Evolutionary conservation across 2,329 filamentous ascomycete species (phyloP).

Genomic region (Thelonectria blattea): DNA sequence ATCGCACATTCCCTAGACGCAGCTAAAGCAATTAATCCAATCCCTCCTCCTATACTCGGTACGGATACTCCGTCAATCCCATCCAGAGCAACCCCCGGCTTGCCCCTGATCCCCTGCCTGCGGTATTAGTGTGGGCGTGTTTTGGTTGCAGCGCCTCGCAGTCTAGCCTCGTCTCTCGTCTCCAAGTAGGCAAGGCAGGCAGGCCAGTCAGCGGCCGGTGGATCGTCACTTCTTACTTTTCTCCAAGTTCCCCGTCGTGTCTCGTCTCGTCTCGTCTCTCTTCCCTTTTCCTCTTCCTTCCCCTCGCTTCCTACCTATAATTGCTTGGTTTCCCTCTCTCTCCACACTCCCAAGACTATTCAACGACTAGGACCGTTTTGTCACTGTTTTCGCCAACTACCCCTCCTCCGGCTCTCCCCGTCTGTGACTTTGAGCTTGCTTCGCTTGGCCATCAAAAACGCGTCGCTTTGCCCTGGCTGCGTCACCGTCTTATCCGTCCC

Average conservation of each 20-base stretch:
- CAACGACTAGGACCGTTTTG: not conserved
- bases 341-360: not conserved
- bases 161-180: slow-evolving; percentile 28
- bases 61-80: not conserved
- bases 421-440: slow-evolving; percentile 11
- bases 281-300: not conserved
- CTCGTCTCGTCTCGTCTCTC: slow-evolving; percentile 8
- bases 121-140: slow-evolving; percentile 13
- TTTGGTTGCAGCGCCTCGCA: slow-evolving; percentile 19
- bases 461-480: slow-evolving; percentile 3
- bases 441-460: slow-evolving; percentile 5
- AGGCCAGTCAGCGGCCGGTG: slow-evolving; percentile 29
- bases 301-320: slow-evolving; percentile 12
- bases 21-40: not conserved
- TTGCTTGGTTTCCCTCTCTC: slow-evolving; percentile 8
- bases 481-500: slow-evolving; percentile 10
- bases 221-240: slow-evolving; percentile 40
- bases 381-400: slow-evolving; percentile 11
- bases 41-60: not conserved
- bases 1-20: not conserved
- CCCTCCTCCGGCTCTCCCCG: slow-evolving; percentile 9
- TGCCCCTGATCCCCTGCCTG: not conserved
- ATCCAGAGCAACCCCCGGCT: not conserved
- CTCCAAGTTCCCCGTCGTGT: slow-evolving; percentile 19
- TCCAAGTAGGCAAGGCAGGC: slow-evolving; percentile 8